These are phyloP conservation scores for Colletotrichum liaoningense DNA, from an alignment of 2,329 filamentous ascomycete genomes.

Conservation along the genomic window DNA sequence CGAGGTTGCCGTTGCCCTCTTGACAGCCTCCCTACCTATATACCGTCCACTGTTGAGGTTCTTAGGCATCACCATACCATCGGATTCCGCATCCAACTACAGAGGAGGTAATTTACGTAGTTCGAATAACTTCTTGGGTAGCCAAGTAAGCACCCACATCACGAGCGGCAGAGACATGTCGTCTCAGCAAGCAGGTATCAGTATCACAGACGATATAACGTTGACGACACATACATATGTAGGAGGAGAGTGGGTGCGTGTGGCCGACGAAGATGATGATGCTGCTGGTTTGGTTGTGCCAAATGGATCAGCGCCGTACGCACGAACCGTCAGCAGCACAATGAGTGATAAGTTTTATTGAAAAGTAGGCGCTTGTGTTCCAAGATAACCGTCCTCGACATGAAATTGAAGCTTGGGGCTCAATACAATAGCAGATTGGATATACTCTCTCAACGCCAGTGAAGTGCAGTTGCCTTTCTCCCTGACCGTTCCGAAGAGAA, in stretches of 20 bases:
- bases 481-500: too few species aligned
- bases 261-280: constrained; percentile 17
- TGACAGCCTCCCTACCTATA: constrained; percentile 13
- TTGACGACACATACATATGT: constrained; percentile 18
- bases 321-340: constrained; percentile 1
- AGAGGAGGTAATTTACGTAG: not conserved
- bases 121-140: not conserved
- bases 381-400: too few species aligned
- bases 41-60: constrained; percentile 7
- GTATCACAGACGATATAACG: constrained; percentile 17
- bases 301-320: not conserved
- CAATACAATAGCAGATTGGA: too few species aligned
- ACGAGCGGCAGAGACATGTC: constrained; percentile 6
- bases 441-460: too few species aligned
- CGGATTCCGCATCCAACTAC: constrained; percentile 2
- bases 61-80: not conserved
- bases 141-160: constrained; percentile 16
- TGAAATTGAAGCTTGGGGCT: too few species aligned
- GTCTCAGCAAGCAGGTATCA: constrained; percentile 6
- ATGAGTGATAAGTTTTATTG: not conserved
- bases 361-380: not conserved
- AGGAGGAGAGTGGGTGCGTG: constrained; percentile 16
- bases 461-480: too few species aligned
- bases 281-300: constrained; percentile 2
- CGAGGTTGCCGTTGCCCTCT: constrained; percentile 10